Conservation (phyloP, 2,329 filamentous ascomycete genomes). For the Pseudopyrenochaeta lycopersici region DNA sequence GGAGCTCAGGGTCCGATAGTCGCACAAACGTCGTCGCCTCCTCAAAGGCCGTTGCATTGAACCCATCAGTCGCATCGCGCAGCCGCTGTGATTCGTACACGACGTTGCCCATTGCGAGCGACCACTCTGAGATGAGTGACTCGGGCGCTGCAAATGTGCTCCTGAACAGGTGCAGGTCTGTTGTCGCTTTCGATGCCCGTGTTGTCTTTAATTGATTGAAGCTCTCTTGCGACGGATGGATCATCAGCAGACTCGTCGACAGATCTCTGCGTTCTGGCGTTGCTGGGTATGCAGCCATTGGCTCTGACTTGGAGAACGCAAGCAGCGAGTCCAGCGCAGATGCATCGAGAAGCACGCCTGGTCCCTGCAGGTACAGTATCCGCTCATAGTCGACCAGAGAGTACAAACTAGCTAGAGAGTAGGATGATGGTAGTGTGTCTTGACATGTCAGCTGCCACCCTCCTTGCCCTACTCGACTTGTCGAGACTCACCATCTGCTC, state of each 20-base stretch:
- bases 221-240: slow-evolving; percentile 45
- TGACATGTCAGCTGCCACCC: slow-evolving; percentile 8
- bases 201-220: slow-evolving; percentile 42
- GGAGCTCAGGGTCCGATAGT: slow-evolving; percentile 57
- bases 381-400: slow-evolving; percentile 56
- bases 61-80: slow-evolving; percentile 41
- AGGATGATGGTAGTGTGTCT: slow-evolving; percentile 47
- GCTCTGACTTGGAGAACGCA: slow-evolving; percentile 50
- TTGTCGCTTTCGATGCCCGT: slow-evolving; percentile 32
- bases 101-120: slow-evolving; percentile 49
- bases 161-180: slow-evolving; percentile 47
- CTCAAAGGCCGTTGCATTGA: slow-evolving; percentile 57
- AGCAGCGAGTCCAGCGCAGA: slow-evolving; percentile 56
- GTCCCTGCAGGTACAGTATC: slow-evolving; percentile 55
- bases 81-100: slow-evolving; percentile 47
- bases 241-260: slow-evolving; percentile 49
- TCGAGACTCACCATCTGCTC: slow-evolving; percentile 36
- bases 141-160: slow-evolving; percentile 38
- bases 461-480: not conserved
- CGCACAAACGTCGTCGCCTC: slow-evolving; percentile 56
- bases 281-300: slow-evolving; percentile 47
- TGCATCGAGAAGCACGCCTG: slow-evolving; percentile 57
- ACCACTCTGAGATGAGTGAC: slow-evolving; percentile 50
- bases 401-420: slow-evolving; percentile 57
- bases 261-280: slow-evolving; percentile 39